Evolutionary conservation across 179 eudicot species (phyloP).

Genomic region (Pouteria campechiana): DNA sequence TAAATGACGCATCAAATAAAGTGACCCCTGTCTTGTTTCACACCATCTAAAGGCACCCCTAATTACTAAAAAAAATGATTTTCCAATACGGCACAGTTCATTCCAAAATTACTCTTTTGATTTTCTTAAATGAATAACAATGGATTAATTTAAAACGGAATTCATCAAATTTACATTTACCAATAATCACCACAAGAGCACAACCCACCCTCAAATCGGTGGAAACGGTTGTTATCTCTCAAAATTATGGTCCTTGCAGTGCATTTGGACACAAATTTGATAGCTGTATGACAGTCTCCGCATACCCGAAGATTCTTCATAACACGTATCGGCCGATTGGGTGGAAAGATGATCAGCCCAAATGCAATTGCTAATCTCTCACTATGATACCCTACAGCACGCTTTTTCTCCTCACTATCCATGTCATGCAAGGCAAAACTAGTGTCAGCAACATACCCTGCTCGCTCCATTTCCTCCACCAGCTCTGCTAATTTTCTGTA

Average conservation of each 20-base stretch:
- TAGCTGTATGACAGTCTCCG: slow-evolving; percentile 88
- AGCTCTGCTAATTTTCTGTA: slow-evolving; percentile 62
- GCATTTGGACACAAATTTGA: slow-evolving; percentile 73
- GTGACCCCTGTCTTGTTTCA: too few relatives aligned
- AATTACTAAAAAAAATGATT: too few relatives aligned
- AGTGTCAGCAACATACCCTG: slow-evolving; percentile 78
- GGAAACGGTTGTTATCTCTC: slow-evolving; percentile 77
- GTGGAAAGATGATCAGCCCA: slow-evolving; percentile 56
- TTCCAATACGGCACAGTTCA: too few relatives aligned
- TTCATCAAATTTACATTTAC: too few relatives aligned
- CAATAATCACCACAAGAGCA: slow-evolving; percentile 90
- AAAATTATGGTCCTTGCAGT: slow-evolving; percentile 61
- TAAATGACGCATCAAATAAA: too few relatives aligned
- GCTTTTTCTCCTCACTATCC: slow-evolving; percentile 46
- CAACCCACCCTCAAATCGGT: slow-evolving; percentile 60
- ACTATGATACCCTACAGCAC: slow-evolving; percentile 59
- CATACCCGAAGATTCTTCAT: slow-evolving; percentile 91
- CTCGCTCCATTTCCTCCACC: slow-evolving; percentile 46
- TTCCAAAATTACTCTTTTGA: too few relatives aligned
- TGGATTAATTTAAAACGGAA: too few relatives aligned
- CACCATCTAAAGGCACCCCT: too few relatives aligned
- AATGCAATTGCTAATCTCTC: slow-evolving; percentile 85
- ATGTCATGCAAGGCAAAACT: slow-evolving; percentile 64
- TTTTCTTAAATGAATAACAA: too few relatives aligned
- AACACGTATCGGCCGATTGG: slow-evolving; percentile 63